A percentile compares a stretch with the other conserved stretches of the same genome.
phyloP scores from a whole-genome alignment of 2,329 filamentous ascomycete genomes.

The Alternaria ethzedia region DNA sequence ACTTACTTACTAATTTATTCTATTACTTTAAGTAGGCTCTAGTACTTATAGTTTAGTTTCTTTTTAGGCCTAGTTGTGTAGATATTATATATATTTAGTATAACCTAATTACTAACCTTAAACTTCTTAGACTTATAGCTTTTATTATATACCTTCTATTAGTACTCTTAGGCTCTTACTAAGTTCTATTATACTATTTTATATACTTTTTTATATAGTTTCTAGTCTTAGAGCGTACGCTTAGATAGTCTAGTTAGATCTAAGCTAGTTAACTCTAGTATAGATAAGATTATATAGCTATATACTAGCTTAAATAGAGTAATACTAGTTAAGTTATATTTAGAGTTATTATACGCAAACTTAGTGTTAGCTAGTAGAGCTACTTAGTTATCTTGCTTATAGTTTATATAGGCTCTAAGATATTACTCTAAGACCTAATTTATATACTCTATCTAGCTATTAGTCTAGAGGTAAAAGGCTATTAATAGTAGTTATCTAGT shows the following conservation, averaged over 20 bases:
- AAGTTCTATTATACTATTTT: not conserved
- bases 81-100: too few relatives aligned
- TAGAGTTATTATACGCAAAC: too few relatives aligned
- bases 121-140: not conserved
- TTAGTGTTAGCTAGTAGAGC: not conserved
- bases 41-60: too few relatives aligned
- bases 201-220: not conserved
- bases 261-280: not conserved
- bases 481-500: not conserved
- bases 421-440: not conserved
- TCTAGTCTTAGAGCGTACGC: not conserved
- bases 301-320: too few relatives aligned
- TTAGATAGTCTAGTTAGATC: not conserved
- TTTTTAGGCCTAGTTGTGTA: too few relatives aligned
- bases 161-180: not conserved
- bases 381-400: not conserved
- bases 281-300: not conserved
- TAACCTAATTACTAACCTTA: too few relatives aligned
- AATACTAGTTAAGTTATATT: too few relatives aligned
- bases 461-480: not conserved
- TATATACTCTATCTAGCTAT: not conserved
- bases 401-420: not conserved
- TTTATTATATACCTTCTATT: not conserved
- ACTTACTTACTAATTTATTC: not conserved
- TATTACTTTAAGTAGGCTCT: not conserved